Conservation (phyloP, 108 stramenopile species). For the Ochromonas danica region DNA sequence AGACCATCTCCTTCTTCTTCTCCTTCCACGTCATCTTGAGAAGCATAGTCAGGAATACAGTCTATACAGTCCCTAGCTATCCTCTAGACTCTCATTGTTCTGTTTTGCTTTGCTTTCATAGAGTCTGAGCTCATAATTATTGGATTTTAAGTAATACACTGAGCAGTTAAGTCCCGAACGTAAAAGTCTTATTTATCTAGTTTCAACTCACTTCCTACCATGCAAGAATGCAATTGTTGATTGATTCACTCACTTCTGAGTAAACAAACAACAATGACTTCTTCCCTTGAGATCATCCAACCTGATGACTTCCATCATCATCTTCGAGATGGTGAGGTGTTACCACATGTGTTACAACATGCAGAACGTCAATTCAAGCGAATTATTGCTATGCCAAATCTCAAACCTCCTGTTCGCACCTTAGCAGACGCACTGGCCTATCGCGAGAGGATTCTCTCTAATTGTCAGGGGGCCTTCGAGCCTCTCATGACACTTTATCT, state of each 20-base stretch:
- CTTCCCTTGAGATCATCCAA: neutral
- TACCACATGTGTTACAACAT: constrained; percentile 54
- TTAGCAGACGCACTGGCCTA: constrained; percentile 80
- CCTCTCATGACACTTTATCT: constrained; percentile 96
- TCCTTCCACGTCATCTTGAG: too few relatives aligned
- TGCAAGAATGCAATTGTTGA: neutral
- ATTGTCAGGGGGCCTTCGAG: neutral
- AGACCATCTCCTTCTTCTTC: too few relatives aligned
- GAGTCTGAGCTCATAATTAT: neutral
- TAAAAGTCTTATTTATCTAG: neutral
- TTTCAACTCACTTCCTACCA: neutral
- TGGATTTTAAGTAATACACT: neutral
- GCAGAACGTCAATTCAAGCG: constrained; percentile 68
- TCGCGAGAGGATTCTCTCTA: constrained; percentile 51
- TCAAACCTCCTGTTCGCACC: constrained; percentile 90
- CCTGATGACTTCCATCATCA: constrained; percentile 98
- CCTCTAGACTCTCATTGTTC: neutral
- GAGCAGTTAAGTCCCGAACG: neutral
- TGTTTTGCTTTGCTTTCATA: neutral
- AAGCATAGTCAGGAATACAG: neutral
- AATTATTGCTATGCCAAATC: constrained; percentile 94
- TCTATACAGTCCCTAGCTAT: neutral
- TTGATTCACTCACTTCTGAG: neutral
- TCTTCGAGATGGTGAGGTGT: constrained; percentile 71
- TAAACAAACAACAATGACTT: too few relatives aligned